Evolutionary conservation across 2,329 filamentous ascomycete genomes (phyloP).

Genomic region (Bipolaris oryzae): DNA sequence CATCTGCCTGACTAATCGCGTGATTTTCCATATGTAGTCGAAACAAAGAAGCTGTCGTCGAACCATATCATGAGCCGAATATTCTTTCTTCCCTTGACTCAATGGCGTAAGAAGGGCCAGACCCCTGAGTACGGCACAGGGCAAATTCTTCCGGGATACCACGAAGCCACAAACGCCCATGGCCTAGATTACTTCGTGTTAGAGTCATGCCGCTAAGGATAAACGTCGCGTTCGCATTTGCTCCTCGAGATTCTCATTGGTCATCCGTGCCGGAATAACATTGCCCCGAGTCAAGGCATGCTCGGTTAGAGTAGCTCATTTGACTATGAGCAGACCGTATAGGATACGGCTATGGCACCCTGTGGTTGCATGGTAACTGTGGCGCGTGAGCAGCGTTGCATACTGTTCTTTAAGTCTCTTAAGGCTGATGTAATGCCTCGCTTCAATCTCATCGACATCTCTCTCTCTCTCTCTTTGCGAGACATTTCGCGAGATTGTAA

Average conservation of each 20-base stretch:
- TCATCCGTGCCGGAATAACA: not conserved
- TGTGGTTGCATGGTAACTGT: not conserved
- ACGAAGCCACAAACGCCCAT: not conserved
- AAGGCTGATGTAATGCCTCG: not conserved
- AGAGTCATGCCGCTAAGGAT: not conserved
- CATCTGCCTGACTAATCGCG: not conserved
- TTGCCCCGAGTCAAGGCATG: not conserved
- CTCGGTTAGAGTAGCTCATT: not conserved
- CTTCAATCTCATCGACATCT: not conserved
- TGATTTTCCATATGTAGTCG: not conserved
- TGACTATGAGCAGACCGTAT: not conserved
- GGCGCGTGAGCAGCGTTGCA: not conserved
- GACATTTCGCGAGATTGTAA: not conserved
- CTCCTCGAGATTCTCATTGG: not conserved
- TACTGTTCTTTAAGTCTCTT: not conserved
- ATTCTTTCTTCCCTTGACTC: not conserved
- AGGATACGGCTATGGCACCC: not conserved
- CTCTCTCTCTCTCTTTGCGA: not conserved
- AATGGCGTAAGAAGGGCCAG: not conserved
- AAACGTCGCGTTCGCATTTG: not conserved
- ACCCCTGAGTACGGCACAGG: not conserved
- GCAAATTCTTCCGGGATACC: not conserved
- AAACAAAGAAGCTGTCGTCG: not conserved
- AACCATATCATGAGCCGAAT: not conserved
- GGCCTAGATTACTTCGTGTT: slow-evolving; percentile 6